Evolutionary conservation across 2,329 filamentous ascomycete genomes (phyloP).

Genomic region (Fusarium succisae): DNA sequence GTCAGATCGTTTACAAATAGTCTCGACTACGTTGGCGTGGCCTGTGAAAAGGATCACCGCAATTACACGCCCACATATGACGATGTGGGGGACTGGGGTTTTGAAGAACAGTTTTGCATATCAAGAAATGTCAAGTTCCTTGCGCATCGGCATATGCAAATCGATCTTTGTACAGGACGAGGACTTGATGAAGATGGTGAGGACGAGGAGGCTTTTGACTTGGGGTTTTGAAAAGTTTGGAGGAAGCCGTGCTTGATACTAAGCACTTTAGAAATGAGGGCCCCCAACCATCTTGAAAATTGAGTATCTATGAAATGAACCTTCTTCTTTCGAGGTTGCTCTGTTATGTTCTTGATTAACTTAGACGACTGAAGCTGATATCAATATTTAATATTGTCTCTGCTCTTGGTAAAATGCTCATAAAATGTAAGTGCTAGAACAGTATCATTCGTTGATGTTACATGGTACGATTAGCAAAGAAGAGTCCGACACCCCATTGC

Average conservation of each 20-base stretch:
- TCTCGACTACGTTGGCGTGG: neutral
- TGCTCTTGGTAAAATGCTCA: neutral
- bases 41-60: neutral
- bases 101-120: neutral
- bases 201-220: neutral
- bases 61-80: neutral
- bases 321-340: accelerated
- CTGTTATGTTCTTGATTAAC: neutral
- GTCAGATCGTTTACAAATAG: accelerated
- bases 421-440: neutral
- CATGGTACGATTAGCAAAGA: neutral
- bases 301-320: neutral
- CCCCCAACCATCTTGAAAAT: neutral
- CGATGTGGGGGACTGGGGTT: accelerated
- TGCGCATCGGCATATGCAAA: neutral
- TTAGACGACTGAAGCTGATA: accelerated
- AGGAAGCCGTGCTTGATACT: neutral
- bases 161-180: neutral
- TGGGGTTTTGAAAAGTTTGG: neutral
- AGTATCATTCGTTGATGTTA: accelerated
- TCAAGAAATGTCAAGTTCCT: accelerated
- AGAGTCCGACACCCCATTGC: accelerated
- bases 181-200: neutral
- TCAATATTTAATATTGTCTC: accelerated
- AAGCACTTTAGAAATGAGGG: neutral